Evolutionary conservation across 1,284 basidiomycete species (phyloP), one percentile per base, ranked within the genome.

Genomic region (Schizopora paradoxa): DNA sequence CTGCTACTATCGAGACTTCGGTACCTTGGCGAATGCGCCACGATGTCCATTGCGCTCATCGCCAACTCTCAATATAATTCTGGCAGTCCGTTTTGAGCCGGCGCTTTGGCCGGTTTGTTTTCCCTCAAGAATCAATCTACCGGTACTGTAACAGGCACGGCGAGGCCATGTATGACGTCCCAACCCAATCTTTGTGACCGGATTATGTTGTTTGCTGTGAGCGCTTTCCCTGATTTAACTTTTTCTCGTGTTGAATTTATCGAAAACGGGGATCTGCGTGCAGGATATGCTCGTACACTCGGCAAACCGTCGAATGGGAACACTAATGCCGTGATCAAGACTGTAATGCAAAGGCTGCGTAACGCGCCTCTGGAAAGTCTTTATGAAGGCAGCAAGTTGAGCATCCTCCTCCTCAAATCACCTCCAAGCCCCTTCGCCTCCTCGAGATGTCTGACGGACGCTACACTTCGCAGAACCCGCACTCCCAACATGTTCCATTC

Each of bases 231-330:
- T 46, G 44, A 13, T 29, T 46, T 27, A 32, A 50, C 32, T 40
- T 50, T 25, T 42, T 27, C 29, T 37, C 42, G 21, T 36, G 41
- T 32, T 50, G 41, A 40, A 50, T 50, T 46, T 46, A 45, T 50
- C 38, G 48, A 44, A 41, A 36, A 41, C 48, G 48, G 48, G 43
- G 44, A 50, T 50, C 48, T 50, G 48, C 48, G 48, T 35, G 22
- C 28, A 26, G 43, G 36, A 25, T 34, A 25, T 35, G 33, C 18
- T 19, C 33, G 7, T 43, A 50, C 44, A 42, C 39, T 27, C 27
- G 22, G 28, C 35, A 37, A 33, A 26, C 39, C 39, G 46, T 37
- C 40, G 25, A 37, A 45, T 37, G 43, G 40, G 18, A 33, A 37
- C 48, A 41, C 48, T 50, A 42, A 35, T 45, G 18, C 29, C 28